Evolutionary conservation across 1,284 basidiomycete genomes (phyloP).

Genomic region (Filobasidium uniguttulatum): DNA sequence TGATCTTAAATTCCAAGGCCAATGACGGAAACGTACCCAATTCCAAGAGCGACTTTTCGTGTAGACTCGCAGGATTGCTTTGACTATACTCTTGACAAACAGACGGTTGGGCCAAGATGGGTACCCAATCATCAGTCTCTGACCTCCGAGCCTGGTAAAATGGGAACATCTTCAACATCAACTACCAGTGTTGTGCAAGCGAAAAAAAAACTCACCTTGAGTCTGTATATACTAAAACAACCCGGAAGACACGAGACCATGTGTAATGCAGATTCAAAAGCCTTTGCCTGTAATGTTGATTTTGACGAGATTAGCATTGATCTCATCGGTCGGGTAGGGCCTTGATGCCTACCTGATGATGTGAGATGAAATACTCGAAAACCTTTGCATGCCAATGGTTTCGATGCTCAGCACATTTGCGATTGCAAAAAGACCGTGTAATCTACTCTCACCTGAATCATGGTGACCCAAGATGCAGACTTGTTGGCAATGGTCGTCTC

Average conservation of each 20-base stretch:
- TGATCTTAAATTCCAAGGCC: background rate
- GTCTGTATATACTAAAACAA: slow-evolving; percentile 98
- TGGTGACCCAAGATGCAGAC: slow-evolving; percentile 91
- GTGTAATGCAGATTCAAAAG: slow-evolving; percentile 97
- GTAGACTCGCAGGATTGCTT: slow-evolving; percentile 78
- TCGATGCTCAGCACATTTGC: background rate
- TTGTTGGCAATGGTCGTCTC: slow-evolving; percentile 99
- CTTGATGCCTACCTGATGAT: slow-evolving; percentile 44
- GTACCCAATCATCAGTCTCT: slow-evolving; percentile 89
- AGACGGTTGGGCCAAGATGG: slow-evolving; percentile 91
- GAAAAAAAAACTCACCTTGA: slow-evolving; percentile 69
- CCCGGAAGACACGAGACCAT: slow-evolving; percentile 98
- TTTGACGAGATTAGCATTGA: background rate
- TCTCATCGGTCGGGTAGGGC: background rate
- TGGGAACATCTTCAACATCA: background rate
- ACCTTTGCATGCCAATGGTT: slow-evolving; percentile 29
- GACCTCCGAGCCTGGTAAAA: slow-evolving; percentile 40
- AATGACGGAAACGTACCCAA: slow-evolving; percentile 4
- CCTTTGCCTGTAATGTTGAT: slow-evolving; percentile 71
- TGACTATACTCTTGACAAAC: slow-evolving; percentile 97
- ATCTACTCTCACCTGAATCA: slow-evolving; percentile 72
- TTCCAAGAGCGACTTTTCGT: slow-evolving; percentile 86
- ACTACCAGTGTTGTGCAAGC: background rate
- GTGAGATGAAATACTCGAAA: slow-evolving; percentile 98
- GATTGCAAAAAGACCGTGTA: background rate